Evolutionary conservation across 2,329 filamentous ascomycete genomes (phyloP), one percentile per base, ranked within the genome.

Genomic region (Whalleya microplaca): DNA sequence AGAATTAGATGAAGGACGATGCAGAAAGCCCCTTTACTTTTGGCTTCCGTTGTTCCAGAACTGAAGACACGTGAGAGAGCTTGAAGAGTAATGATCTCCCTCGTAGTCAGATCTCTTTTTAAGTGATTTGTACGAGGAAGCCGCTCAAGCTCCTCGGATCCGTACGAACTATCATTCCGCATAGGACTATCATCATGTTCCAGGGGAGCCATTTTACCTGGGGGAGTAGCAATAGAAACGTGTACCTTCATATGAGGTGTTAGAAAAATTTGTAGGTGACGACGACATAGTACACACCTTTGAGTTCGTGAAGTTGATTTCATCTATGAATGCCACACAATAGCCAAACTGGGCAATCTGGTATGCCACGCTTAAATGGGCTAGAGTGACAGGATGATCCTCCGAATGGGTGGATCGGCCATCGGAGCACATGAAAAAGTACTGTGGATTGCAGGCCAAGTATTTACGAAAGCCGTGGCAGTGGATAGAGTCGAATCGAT

Each of bases 381-480:
- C 55, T 27, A 41, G 47, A 47, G n/a, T 58, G 12, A 14, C 3
- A 44, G 45, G 32, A 45, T 55, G 42, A 7, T 21, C 41, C 21
- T 23, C 47, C 29, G 59, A 47, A 37, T 55, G 18, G 21, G 37
- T 44, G 40, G 50, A 48, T 50, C 54, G 51, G n/a, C 86, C 88
- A 68, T 91, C 86, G 62, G 90, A 86, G 50, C 82, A 84, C 76
- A 92, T 82, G 50, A 91, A 73, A 63, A 92, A 90, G 66, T 89
- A 86, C 2, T 86, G 75, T 0, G 84, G 80, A 21, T 80, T 78
- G 1, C 69, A 66, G 2, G 74, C 61, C 1, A 90, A 73, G 64
- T 90, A 89, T 1, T 77, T 64, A 4, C 70, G 58, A 63, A 90
- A 92, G 0, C 73, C 74, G 0, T 69, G 48, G 41, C 80, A 79